A percentile compares a stretch with the other conserved stretches of the same genome.
These are phyloP conservation scores for Pinus taeda DNA, from an alignment of 75 land plant species.

Conservation along the genomic window DNA sequence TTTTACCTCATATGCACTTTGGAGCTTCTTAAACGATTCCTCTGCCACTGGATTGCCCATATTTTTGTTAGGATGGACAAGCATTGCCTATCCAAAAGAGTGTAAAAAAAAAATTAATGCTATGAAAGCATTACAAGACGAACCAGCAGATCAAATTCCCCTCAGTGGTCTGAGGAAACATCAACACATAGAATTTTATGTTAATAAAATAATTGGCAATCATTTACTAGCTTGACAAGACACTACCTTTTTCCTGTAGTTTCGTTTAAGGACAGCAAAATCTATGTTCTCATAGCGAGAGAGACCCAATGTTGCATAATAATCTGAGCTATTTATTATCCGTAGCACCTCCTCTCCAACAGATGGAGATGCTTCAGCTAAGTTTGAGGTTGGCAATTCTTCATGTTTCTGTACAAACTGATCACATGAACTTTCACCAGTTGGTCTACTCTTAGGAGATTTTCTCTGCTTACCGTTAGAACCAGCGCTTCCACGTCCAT, in stretches of 20 bases:
- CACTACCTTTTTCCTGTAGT: slow-evolving; percentile 82
- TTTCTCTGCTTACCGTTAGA: slow-evolving; percentile 34
- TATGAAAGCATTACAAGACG: background rate
- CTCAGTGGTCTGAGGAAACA: background rate
- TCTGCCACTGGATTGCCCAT: slow-evolving; percentile 87
- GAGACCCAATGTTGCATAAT: slow-evolving; percentile 88
- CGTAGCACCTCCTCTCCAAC: slow-evolving; percentile 75
- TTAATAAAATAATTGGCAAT: background rate
- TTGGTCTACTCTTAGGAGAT: slow-evolving; percentile 25
- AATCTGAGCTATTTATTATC: slow-evolving; percentile 58
- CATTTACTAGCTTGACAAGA: background rate
- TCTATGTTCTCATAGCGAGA: slow-evolving; percentile 67
- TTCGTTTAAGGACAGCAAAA: slow-evolving; percentile 53
- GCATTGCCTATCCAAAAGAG: slow-evolving; percentile 62
- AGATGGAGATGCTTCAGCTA: slow-evolving; percentile 36
- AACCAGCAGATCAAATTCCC: background rate
- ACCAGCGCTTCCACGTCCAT: slow-evolving; percentile 20
- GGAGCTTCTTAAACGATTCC: slow-evolving; percentile 95
- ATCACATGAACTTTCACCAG: slow-evolving; percentile 17
- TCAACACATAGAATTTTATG: background rate
- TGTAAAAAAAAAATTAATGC: background rate
- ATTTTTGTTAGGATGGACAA: slow-evolving; percentile 98
- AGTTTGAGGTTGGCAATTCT: slow-evolving; percentile 20
- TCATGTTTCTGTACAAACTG: background rate
- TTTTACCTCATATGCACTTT: slow-evolving; percentile 94